A percentile compares a stretch with the other conserved stretches of the same genome.
These are phyloP conservation scores for Pseudoscleropodium purum DNA, from an alignment of 225 moss, liverwort and hornwort genomes.

Conservation along the genomic window DNA sequence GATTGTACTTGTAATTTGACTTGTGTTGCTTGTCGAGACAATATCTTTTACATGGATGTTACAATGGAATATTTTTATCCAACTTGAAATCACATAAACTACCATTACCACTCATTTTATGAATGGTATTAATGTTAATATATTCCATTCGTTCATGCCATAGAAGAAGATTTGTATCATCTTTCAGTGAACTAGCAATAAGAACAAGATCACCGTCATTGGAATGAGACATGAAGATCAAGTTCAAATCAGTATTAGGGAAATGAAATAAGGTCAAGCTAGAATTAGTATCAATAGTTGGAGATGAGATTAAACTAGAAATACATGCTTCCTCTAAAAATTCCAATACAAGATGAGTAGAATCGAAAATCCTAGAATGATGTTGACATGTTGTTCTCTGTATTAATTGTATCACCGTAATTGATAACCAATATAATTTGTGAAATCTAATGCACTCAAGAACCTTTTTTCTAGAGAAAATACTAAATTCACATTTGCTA, in stretches of 20 bases:
- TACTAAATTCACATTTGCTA: fast-evolving
- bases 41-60: not conserved
- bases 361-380: no score
- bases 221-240: not conserved
- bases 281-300: no score
- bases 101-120: not conserved
- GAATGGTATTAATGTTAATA: not conserved
- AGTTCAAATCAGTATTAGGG: no score
- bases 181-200: not conserved
- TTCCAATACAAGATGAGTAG: not conserved
- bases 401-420: not conserved
- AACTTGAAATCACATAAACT: not conserved
- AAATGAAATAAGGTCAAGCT: no score
- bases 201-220: not conserved
- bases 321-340: not conserved
- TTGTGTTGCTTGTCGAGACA: not conserved
- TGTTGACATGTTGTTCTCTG: no score
- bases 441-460: fast-evolving
- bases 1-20: not conserved
- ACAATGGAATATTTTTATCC: not conserved
- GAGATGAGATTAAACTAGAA: not conserved
- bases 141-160: not conserved
- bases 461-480: no score
- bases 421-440: fast-evolving
- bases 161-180: not conserved